Evolutionary conservation across 2,329 filamentous ascomycete species (phyloP), one percentile per base, ranked within the genome.

Genomic region (Didymella pinodella): DNA sequence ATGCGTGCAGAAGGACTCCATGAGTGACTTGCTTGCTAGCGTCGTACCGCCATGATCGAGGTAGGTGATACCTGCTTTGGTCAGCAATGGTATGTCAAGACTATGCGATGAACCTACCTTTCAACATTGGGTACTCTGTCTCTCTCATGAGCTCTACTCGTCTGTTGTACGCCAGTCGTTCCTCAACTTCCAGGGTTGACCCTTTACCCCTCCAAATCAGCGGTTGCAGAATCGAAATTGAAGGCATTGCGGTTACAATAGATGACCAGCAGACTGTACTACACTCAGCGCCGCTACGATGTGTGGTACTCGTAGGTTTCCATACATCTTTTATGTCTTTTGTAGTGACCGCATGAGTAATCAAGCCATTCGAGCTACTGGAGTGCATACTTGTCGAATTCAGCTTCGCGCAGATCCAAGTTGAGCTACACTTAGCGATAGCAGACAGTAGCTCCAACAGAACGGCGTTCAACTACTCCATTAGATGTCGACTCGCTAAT

Each of bases 21-120:
- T 78, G 34, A 87, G 79, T 26, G 86, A 86, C 62, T 80, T 83
- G 44, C 86, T 83, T 25, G 68, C 70, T 8, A 75, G 58, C 7
- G 79, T 78, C 7, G 80, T 80, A 5, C 80, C 80, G 43, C 83
- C 83, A 71, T 88, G 85, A 66, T 88, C 85, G 25, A 88, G 81
- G 68, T 87, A 87, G 74, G 68, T 73, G 12, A 66, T 63, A 4
- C 62, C 70, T 71, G 26, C 16, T n/a, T 16, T n/a, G n/a, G 8
- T 65, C 7, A 67, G 50, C n/a, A n/a, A 16, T 7, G 14, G 0
- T 36, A 2, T 14, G 28, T 22, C 10, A 18, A 18, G 16, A 10
- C 4, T n/a, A 1, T 1, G 1, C 28, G 3, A 46, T 3, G 4
- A 32, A 38, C 38, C 32, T 55, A 69, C 70, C 70, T 53, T 54